Evolutionary conservation across 2,329 filamentous ascomycete genomes (phyloP).

Genomic region (Cladosporium phlei): DNA sequence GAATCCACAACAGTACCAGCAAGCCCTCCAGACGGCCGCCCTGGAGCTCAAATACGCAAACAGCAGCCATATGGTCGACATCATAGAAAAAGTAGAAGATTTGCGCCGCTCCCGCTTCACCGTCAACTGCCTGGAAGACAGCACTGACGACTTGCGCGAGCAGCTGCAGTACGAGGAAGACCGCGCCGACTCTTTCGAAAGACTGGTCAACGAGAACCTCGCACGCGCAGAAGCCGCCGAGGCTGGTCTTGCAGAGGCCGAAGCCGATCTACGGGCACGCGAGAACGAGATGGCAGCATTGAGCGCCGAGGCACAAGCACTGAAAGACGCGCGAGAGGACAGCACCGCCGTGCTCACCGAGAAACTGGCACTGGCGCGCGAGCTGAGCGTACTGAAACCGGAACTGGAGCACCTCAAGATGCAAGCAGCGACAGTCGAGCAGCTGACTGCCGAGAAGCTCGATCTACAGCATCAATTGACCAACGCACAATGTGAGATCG

Average conservation of each 20-base stretch:
- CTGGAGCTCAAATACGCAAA: constrained; percentile 69
- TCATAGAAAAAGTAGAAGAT: constrained; percentile 70
- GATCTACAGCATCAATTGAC: constrained; percentile 72
- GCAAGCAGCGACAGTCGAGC: constrained; percentile 59
- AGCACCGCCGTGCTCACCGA: constrained; percentile 65
- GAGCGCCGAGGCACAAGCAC: constrained; percentile 66
- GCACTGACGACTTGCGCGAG: constrained; percentile 64
- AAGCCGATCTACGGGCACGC: constrained; percentile 49
- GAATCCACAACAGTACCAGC: constrained; percentile 37
- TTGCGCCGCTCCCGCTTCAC: constrained; percentile 65
- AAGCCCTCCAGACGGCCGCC: constrained; percentile 48
- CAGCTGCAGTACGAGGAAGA: constrained; percentile 58
- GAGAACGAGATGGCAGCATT: constrained; percentile 53
- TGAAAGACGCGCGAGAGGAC: constrained; percentile 63
- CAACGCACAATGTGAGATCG: constrained; percentile 73
- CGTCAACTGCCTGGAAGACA: constrained; percentile 66
- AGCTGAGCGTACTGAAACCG: constrained; percentile 54
- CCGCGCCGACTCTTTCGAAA: constrained; percentile 53
- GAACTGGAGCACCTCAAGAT: constrained; percentile 59
- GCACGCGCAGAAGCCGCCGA: constrained; percentile 46
- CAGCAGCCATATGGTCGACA: constrained; percentile 59
- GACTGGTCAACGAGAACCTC: constrained; percentile 45
- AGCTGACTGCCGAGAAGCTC: constrained; percentile 71
- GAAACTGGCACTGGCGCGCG: constrained; percentile 57
- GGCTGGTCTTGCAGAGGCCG: constrained; percentile 39